Evolutionary conservation across 108 stramenopile genomes (phyloP).

Genomic region (Nitzschia inconspicua): DNA sequence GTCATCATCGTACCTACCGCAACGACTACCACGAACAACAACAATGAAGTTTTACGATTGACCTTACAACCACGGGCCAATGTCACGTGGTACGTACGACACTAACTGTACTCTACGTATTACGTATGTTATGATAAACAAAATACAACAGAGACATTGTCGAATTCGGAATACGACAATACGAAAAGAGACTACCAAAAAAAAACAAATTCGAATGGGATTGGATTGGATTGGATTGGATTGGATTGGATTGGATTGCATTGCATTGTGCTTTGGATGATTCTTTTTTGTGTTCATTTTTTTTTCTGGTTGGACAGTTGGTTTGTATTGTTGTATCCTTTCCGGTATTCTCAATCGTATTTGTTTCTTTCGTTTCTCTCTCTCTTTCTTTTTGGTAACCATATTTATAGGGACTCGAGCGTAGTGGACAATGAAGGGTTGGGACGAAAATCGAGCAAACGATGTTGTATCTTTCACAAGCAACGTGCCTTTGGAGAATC

Average conservation of each 20-base stretch:
- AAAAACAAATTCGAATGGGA: not conserved
- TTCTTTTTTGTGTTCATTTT: not conserved
- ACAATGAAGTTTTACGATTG: slow-evolving; percentile 22
- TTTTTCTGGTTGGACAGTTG: not conserved
- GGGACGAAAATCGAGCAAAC: slow-evolving; percentile 87
- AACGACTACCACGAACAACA: slow-evolving; percentile 21
- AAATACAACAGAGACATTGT: too few relatives aligned
- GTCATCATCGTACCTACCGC: slow-evolving; percentile 9
- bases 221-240: not conserved
- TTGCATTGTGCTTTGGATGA: not conserved
- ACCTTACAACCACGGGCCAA: slow-evolving; percentile 24
- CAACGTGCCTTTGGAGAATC: slow-evolving; percentile 86
- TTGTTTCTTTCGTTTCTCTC: not conserved
- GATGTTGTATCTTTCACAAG: slow-evolving; percentile 97
- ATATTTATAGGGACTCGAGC: slow-evolving; percentile 53
- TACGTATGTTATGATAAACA: too few relatives aligned
- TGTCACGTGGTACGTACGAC: slow-evolving; percentile 34
- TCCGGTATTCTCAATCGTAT: not conserved
- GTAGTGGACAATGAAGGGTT: slow-evolving; percentile 93
- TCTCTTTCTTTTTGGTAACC: not conserved
- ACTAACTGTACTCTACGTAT: not conserved
- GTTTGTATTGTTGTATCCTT: not conserved
- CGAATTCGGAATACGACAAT: too few relatives aligned
- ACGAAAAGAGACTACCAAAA: not conserved
- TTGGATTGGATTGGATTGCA: not conserved